Evolutionary conservation across 345 rosid genomes (phyloP).

Genomic region (Rhodomyrtus tomentosa): DNA sequence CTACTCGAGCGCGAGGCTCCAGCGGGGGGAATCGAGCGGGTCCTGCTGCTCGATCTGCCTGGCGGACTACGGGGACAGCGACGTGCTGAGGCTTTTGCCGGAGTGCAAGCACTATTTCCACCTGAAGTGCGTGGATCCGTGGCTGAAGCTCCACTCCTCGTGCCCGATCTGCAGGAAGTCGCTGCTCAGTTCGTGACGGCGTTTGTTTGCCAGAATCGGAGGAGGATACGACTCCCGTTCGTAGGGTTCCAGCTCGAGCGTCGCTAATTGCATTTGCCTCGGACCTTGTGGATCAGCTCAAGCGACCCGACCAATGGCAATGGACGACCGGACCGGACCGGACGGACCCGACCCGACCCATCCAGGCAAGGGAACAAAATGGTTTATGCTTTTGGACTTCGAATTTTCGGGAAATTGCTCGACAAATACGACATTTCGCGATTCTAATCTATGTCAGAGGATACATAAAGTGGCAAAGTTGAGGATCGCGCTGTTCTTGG

Average conservation of each 20-base stretch:
- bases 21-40: not conserved
- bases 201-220: not conserved
- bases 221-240: not conserved
- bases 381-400: not conserved
- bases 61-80: slow-evolving; percentile 7
- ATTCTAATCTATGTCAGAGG: too few species aligned
- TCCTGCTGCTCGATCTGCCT: slow-evolving; percentile 1
- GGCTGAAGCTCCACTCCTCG: slow-evolving; percentile 1
- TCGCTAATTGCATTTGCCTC: not conserved
- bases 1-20: not conserved
- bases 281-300: not conserved
- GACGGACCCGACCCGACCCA: not conserved
- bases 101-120: slow-evolving; percentile 3
- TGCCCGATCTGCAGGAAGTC: not conserved
- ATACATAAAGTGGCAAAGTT: too few species aligned
- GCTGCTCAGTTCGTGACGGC: not conserved
- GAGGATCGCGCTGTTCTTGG: not conserved
- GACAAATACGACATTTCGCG: not conserved
- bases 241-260: not conserved
- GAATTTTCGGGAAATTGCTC: not conserved
- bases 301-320: not conserved
- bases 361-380: not conserved
- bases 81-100: not conserved
- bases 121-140: not conserved
- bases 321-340: not conserved